A percentile compares a stretch with the other conserved stretches of the same genome.
phyloP scores from a whole-genome alignment of 225 moss, liverwort and hornwort species.

The Anthoceros angustus region DNA sequence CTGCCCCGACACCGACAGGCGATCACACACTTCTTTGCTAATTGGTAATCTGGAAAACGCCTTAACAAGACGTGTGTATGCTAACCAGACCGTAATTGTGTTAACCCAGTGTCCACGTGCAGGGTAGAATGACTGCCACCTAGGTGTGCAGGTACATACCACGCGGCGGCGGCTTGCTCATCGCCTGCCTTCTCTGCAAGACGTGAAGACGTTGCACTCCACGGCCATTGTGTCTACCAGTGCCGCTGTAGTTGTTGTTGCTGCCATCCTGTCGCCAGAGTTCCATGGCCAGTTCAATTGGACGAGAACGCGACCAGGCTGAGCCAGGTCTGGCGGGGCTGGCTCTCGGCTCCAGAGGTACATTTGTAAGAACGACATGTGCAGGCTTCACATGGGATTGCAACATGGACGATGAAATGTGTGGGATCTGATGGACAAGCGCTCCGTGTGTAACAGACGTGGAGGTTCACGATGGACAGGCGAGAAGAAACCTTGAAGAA shows the following conservation, averaged over 20 bases:
- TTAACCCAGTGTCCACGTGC: too few species aligned
- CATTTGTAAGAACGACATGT: not conserved
- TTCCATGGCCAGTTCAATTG: not conserved
- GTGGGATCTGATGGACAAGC: not conserved
- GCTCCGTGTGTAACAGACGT: not conserved
- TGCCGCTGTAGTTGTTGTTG: not conserved
- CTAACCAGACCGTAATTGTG: too few species aligned
- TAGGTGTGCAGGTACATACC: too few species aligned
- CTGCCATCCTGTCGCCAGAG: not conserved
- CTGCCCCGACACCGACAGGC: too few species aligned
- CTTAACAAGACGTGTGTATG: too few species aligned
- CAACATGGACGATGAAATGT: not conserved
- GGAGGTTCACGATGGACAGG: not conserved
- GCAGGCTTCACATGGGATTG: not conserved
- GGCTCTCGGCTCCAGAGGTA: conserved; percentile 3
- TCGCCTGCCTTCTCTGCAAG: too few species aligned
- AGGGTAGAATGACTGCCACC: too few species aligned
- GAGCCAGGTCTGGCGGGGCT: not conserved
- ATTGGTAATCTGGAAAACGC: too few species aligned
- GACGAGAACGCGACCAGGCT: not conserved
- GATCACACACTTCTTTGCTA: too few species aligned
- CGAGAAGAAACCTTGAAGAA: not conserved
- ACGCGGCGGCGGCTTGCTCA: too few species aligned
- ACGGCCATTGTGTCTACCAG: not conserved
- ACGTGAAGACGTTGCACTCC: too few species aligned